Evolutionary conservation across 129 eudicot species (phyloP).

Genomic region (Arctium minus): DNA sequence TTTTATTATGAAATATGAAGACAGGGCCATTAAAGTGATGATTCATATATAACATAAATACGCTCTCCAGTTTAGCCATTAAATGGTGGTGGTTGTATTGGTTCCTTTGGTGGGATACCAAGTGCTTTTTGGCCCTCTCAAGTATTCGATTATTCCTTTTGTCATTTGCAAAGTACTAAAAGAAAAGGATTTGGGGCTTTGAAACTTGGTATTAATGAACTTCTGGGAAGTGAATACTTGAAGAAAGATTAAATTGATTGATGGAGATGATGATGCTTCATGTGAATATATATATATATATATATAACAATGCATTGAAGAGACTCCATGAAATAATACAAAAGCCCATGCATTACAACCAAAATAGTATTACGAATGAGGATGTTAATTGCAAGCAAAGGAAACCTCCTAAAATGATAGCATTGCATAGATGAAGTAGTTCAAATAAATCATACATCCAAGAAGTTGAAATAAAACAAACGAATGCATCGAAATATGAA

Average conservation of each 20-base stretch:
- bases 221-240: constrained; percentile 11
- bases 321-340: constrained; percentile 12
- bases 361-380: no score
- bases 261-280: background rate
- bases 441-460: no score
- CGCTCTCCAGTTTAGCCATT: constrained; percentile 93
- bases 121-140: constrained; percentile 56
- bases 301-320: background rate
- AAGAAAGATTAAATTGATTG: constrained; percentile 11
- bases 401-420: no score
- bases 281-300: background rate
- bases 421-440: no score
- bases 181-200: background rate
- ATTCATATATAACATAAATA: constrained; percentile 56
- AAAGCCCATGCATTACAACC: constrained; percentile 18
- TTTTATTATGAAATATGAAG: constrained; percentile 61
- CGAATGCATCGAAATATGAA: no score
- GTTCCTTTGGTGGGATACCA: constrained; percentile 70
- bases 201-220: background rate
- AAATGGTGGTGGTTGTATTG: constrained; percentile 54
- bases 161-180: background rate
- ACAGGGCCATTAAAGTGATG: constrained; percentile 44
- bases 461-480: no score
- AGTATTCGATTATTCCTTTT: constrained; percentile 41
- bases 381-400: no score